These are phyloP conservation scores for Tubosaeta sp. DNA, from an alignment of 768 basidiomycete species.

Conservation along the genomic window DNA sequence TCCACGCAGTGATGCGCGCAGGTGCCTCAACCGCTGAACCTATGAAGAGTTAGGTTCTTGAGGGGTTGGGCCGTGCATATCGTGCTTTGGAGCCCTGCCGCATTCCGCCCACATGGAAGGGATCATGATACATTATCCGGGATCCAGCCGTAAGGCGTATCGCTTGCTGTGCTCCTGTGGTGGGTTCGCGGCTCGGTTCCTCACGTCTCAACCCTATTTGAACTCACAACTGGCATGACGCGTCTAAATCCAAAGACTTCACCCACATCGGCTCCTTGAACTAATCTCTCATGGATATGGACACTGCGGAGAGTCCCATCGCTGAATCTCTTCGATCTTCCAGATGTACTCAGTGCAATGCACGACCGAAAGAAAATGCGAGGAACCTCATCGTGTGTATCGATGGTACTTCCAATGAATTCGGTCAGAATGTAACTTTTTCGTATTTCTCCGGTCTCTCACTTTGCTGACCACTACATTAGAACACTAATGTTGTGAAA, in stretches of 20 bases:
- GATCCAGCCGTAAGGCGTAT: background rate
- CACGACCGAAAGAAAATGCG: constrained; percentile 1
- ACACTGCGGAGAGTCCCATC: background rate
- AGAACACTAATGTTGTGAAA: constrained; percentile 39
- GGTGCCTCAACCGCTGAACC: too few species aligned
- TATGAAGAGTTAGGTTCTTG: too few species aligned
- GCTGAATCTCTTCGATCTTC: background rate
- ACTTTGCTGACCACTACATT: constrained; percentile 2
- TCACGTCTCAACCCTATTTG: background rate
- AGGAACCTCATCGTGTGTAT: constrained; percentile 23
- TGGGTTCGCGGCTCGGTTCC: background rate
- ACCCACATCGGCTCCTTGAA: background rate
- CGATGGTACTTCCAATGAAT: constrained; percentile 22
- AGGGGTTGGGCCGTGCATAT: too few species aligned
- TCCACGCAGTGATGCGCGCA: too few species aligned
- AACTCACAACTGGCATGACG: background rate
- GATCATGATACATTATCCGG: too few species aligned
- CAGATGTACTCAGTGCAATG: constrained; percentile 14
- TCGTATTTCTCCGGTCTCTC: background rate
- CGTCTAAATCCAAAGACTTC: background rate
- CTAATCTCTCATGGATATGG: background rate
- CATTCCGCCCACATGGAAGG: too few species aligned
- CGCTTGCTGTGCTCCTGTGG: background rate
- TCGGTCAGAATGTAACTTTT: constrained; percentile 15
- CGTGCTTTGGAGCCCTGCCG: too few species aligned